Conservation (phyloP, 2,329 filamentous ascomycete species). For the Sporothrix mexicana region DNA sequence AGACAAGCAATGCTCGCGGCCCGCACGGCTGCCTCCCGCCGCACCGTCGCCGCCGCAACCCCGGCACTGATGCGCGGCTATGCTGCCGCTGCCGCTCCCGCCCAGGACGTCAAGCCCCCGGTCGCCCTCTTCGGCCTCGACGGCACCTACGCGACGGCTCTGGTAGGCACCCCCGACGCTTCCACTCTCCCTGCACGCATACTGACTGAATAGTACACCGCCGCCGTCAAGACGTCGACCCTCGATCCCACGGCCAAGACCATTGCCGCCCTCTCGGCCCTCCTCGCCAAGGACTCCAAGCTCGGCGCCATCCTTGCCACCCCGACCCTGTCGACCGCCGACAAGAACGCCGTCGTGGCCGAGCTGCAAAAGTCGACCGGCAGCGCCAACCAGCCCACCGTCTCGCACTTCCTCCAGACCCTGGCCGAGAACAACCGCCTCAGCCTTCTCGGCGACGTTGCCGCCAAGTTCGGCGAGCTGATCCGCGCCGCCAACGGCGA, state of each 20-base stretch:
- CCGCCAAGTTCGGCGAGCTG: slow-evolving; percentile 83
- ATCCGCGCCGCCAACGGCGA: slow-evolving; percentile 91
- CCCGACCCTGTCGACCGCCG: slow-evolving; percentile 75
- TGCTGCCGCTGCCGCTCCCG: slow-evolving; percentile 66
- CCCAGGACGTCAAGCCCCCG: slow-evolving; percentile 76
- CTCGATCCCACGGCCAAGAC: slow-evolving; percentile 87
- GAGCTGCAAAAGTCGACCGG: slow-evolving; percentile 88
- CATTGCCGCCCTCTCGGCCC: slow-evolving; percentile 70
- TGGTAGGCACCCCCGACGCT: slow-evolving; percentile 68
- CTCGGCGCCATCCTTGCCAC: slow-evolving; percentile 76
- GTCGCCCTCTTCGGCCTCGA: slow-evolving; percentile 93
- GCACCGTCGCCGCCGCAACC: slow-evolving; percentile 63
- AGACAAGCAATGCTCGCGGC: slow-evolving; percentile 60
- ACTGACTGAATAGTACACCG: slow-evolving; percentile 76
- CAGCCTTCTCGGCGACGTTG: slow-evolving; percentile 78
- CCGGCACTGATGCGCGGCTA: slow-evolving; percentile 85
- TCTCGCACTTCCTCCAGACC: slow-evolving; percentile 92
- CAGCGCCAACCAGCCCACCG: slow-evolving; percentile 71
- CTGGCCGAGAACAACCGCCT: slow-evolving; percentile 97
- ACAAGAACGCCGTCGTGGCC: slow-evolving; percentile 85
- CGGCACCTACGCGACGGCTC: slow-evolving; percentile 96
- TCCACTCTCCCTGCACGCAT: not conserved
- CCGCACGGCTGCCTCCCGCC: slow-evolving; percentile 60
- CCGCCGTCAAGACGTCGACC: slow-evolving; percentile 82
- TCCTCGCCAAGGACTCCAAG: slow-evolving; percentile 84